Evolutionary conservation across 1,139 yeast genomes (phyloP), one percentile per base, ranked within the genome.

Genomic region (Sugiyamaella paludigena): DNA sequence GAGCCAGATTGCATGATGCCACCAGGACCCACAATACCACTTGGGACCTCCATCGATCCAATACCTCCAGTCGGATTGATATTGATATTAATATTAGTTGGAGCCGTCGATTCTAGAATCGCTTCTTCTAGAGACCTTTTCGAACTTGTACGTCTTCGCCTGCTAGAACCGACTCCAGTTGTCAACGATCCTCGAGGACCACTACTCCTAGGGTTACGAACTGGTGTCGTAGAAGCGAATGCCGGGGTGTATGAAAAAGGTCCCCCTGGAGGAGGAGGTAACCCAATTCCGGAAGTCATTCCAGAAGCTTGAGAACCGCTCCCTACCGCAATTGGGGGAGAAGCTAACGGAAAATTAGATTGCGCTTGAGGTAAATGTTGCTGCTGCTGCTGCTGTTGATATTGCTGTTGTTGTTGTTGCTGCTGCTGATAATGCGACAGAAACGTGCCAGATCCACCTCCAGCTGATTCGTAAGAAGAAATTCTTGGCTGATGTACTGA

Each of bases 41-140:
- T 37, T 12, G 47, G 31, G 37, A 26, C 12, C 30, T 35, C 26
- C 40, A 35, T 12, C 40, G 16, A 19, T 32, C 11, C 34, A 6
- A 13, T 13, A 8, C 43, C 42, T 10, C 42, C 37, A 12, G 50
- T 16, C 11, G 42, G 41, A 19, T 19, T 19, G 7, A 47, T 40
- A 19, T 47, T 47, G 30, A 51, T 46, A 9, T 57, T 49, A 31
- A 54, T 55, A 24, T 47, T 57, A 8, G 63, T 58, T 9, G 64
- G 63, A 9, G 56, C 54, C n/a, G 57, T 52, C 19, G 63, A 54
- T 31, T 59, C 64, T 28, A 60, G 40, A 32, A 63, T 59, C 53
- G 59, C 58, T 30, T 63, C 67, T 39, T 63, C 67, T 15, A 63
- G 43, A 7, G 65, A 58, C 16, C 66, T 56, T 42, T 63, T 63